These are phyloP conservation scores for Fraxinus dipetala DNA, from an alignment of 305 asterid species.

Conservation along the genomic window DNA sequence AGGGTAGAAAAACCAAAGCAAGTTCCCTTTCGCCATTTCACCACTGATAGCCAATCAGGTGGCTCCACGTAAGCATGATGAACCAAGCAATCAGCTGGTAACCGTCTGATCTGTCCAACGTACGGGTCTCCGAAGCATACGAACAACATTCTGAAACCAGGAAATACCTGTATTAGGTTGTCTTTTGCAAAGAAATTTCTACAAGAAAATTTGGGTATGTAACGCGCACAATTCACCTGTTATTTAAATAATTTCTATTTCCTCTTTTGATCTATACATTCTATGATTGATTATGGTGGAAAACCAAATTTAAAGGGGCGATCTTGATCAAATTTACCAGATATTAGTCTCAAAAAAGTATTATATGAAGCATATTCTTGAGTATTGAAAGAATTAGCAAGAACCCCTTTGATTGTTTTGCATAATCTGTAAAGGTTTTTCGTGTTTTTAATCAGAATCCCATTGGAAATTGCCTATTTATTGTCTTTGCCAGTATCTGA, in stretches of 20 bases:
- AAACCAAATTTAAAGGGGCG: neutral
- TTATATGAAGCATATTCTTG: neutral
- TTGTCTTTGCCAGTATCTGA: neutral
- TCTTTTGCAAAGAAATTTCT: neutral
- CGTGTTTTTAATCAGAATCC: neutral
- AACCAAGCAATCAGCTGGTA: neutral
- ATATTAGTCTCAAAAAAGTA: constrained; percentile 11
- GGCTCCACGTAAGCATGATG: neutral
- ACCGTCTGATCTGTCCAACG: neutral
- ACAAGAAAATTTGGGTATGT: neutral
- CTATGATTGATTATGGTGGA: neutral
- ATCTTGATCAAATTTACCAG: constrained; percentile 7
- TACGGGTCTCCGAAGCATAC: neutral
- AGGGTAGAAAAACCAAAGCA: neutral
- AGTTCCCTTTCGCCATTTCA: neutral
- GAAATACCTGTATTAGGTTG: neutral
- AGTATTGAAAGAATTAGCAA: constrained; percentile 18
- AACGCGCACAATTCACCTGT: neutral
- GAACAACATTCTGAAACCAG: neutral
- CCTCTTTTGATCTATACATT: neutral
- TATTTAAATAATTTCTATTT: neutral
- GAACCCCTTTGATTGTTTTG: constrained; percentile 13
- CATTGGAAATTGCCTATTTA: neutral
- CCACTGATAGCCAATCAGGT: neutral
- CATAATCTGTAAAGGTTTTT: neutral